Base-by-base conservation (phyloP, 176 grass and related monocot genomes). In the Triticum timopheevii region DNA sequence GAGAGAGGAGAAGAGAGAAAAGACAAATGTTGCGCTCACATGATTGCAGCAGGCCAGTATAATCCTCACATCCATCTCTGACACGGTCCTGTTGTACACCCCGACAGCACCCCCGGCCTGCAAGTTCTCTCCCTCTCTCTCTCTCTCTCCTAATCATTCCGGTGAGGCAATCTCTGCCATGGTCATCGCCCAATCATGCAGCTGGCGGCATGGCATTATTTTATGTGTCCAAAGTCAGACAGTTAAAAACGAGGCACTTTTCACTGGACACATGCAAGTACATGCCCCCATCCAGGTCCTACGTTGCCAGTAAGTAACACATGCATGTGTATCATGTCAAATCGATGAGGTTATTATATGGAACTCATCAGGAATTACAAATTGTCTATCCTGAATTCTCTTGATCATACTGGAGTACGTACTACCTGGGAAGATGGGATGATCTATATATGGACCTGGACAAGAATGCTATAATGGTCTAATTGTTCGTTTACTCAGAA, bases 161-260 rank as follows among this genome's bases (percentile, higher is more conserved):
- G 47, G 17, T 15, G 38, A 64, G 34, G 63, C 90, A 91, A 91
- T 82, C 70, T 91, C 86, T 88, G 86, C 63, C 86, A 88, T 39
- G 77, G 90, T 91, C 86, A 63, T 89, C 79, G 84, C 39, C 73
- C 47, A 91, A 96, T 90, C 86, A 91, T 90, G 82, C 70, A 83
- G 19, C 10, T 19, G 50, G 16, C 52, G 40, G 67, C 80, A 93
- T 95, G 33, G 67, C 82, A 93, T 93, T 86, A 93, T 91, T 92
- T 94, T 73, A 92, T 90, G 87, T 79, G 52, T 73, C 65, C 73
- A 62, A 72, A 82, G 82, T 88, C 85, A 90, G 78, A 87, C 77
- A 67, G 82, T 77, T 88, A 82, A 84, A 87, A 85, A 65, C 16
- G 17, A 73, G 13, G 69, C 30, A 45, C 74, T 61, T 89, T 84